Percentiles rank a stretch among this genome's conserved stretches.
Evolutionary conservation across 768 basidiomycete species (phyloP).

Genomic region (Cystobasidium tubakii): DNA sequence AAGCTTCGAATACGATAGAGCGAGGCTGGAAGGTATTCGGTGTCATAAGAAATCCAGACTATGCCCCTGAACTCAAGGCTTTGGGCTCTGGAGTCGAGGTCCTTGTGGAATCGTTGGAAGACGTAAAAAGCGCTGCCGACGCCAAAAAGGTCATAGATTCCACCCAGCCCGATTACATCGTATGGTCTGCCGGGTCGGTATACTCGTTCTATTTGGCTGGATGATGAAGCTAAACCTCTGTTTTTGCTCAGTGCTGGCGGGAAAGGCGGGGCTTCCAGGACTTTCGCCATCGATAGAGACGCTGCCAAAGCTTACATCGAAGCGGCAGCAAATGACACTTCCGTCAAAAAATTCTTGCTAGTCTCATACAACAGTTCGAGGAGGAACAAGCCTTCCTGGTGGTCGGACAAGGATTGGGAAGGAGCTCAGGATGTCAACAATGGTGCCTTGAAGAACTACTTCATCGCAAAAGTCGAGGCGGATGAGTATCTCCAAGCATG

Average conservation of each 20-base stretch:
- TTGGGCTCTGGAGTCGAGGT: slow-evolving; percentile 14
- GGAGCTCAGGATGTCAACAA: slow-evolving; percentile 22
- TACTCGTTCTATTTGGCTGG: not conserved
- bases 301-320: slow-evolving; percentile 34
- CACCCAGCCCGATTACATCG: slow-evolving; percentile 18
- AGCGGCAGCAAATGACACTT: not conserved
- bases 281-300: slow-evolving; percentile 32
- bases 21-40: slow-evolving; percentile 9
- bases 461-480: slow-evolving; percentile 52
- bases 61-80: not conserved
- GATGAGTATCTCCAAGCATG: slow-evolving; percentile 51
- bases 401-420: slow-evolving; percentile 32
- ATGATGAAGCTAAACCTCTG: not conserved
- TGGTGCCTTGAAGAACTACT: slow-evolving; percentile 12
- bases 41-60: slow-evolving; percentile 18
- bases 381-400: slow-evolving; percentile 18
- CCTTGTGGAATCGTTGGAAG: slow-evolving; percentile 24
- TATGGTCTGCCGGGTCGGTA: slow-evolving; percentile 16
- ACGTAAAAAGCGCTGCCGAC: slow-evolving; percentile 12
- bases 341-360: slow-evolving; percentile 29
- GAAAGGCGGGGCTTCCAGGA: slow-evolving; percentile 24
- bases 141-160: slow-evolving; percentile 1
- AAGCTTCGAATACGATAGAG: not conserved
- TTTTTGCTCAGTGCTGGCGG: slow-evolving; percentile 14
- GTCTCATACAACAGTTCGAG: slow-evolving; percentile 22